A percentile compares a stretch with the other conserved stretches of the same genome.
Evolutionary conservation across 352 stramenopile species (phyloP).

Genomic region (Globisporangium paroecandrum): DNA sequence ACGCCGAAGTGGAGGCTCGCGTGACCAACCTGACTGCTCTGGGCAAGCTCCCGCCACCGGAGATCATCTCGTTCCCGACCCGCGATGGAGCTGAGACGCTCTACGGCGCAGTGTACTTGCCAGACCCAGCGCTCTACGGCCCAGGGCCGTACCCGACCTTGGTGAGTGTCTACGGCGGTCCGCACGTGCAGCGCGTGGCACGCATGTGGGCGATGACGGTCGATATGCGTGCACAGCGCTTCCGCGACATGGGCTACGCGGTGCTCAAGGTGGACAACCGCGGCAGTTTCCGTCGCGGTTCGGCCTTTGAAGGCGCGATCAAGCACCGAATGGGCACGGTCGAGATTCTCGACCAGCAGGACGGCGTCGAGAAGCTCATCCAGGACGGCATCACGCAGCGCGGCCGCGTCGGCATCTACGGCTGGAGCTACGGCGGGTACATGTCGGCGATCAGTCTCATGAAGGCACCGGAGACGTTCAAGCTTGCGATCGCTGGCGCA

Average conservation of each 20-base stretch:
- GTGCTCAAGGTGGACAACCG: constrained; percentile 97
- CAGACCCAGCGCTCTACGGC: constrained; percentile 82
- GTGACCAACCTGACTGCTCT: constrained; percentile 42
- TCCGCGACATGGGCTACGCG: constrained; percentile 92
- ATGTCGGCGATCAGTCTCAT: constrained; percentile 96
- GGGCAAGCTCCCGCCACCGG: constrained; percentile 54
- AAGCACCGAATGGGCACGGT: constrained; percentile 91
- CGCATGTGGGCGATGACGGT: constrained; percentile 90
- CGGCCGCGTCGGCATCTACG: constrained; percentile 92
- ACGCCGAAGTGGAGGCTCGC: constrained; percentile 61
- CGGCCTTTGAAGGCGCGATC: constrained; percentile 93
- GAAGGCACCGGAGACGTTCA: constrained; percentile 94
- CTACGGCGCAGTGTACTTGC: constrained; percentile 92
- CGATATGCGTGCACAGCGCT: constrained; percentile 92
- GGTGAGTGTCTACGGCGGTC: constrained; percentile 95
- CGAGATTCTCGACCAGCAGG: constrained; percentile 86
- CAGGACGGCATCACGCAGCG: constrained; percentile 86
- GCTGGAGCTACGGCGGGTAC: constrained; percentile 98
- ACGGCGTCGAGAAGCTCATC: constrained; percentile 78
- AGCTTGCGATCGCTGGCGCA: constrained; percentile 93
- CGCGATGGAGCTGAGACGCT: constrained; percentile 84
- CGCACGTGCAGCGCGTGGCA: constrained; percentile 94
- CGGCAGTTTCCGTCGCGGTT: constrained; percentile 89
- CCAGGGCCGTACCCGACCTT: constrained; percentile 93
- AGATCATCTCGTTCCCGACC: constrained; percentile 77